Percentiles rank a stretch among this genome's conserved stretches.
phyloP scores from a whole-genome alignment of 1,139 yeast species.

The Candida sojae region DNA sequence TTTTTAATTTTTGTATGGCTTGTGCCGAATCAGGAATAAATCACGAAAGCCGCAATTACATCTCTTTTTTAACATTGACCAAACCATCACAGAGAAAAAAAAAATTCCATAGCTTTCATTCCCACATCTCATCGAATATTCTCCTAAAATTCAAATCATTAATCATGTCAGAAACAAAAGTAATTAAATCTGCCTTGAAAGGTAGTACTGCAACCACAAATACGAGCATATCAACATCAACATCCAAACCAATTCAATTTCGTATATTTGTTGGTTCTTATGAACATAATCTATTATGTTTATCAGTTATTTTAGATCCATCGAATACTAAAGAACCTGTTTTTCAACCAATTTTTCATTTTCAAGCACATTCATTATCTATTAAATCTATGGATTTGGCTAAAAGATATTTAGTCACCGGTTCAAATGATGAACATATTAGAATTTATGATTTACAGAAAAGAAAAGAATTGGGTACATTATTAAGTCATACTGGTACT shows the following conservation, averaged over 20 bases:
- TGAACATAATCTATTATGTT: conserved; percentile 87
- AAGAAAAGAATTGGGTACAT: conserved; percentile 89
- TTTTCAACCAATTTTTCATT: conserved; percentile 93
- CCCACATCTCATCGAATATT: background rate
- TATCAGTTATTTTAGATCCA: conserved; percentile 62
- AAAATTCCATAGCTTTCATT: background rate
- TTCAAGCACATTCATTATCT: conserved; percentile 89
- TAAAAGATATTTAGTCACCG: conserved; percentile 85
- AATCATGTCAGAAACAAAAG: conserved; percentile 2
- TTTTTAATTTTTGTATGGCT: background rate
- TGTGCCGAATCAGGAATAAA: background rate
- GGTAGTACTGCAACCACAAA: conserved; percentile 10
- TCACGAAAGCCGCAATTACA: background rate
- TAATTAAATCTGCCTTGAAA: conserved; percentile 15
- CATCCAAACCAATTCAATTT: conserved; percentile 38
- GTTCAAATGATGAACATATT: conserved; percentile 95
- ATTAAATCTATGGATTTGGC: conserved; percentile 84
- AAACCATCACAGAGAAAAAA: background rate
- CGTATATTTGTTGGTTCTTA: conserved; percentile 92
- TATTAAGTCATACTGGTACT: conserved; percentile 88
- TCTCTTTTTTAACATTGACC: background rate
- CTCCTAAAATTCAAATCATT: background rate
- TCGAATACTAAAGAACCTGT: conserved; percentile 43
- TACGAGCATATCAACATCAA: background rate
- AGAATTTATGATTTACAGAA: conserved; percentile 91